These are phyloP conservation scores for Puccinellia tenuiflora DNA, from an alignment of 176 grass and related monocot species.

Conservation along the genomic window DNA sequence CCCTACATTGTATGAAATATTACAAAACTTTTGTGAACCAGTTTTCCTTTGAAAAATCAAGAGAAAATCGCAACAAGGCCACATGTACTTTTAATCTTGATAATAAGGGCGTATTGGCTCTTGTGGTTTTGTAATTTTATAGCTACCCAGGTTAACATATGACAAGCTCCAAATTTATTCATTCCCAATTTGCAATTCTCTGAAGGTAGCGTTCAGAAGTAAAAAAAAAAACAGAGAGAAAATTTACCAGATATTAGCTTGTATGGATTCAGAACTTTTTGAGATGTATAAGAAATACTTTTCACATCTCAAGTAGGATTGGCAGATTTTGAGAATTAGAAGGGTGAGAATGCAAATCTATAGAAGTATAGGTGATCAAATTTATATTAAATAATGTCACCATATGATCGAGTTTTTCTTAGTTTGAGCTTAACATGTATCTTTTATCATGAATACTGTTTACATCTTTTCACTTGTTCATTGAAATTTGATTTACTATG, in stretches of 20 bases:
- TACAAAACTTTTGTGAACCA: background rate
- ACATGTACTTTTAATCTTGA: background rate
- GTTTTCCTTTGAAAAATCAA: background rate
- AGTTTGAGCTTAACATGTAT: background rate
- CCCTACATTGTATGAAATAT: background rate
- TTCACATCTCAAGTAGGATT: background rate
- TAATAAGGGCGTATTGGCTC: background rate
- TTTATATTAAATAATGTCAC: background rate
- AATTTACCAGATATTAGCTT: background rate
- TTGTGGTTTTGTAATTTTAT: background rate
- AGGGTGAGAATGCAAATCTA: background rate
- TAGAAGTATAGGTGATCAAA: background rate
- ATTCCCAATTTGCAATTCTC: background rate
- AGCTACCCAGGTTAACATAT: background rate
- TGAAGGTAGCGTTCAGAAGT: background rate
- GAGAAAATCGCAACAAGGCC: background rate
- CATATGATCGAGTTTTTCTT: background rate
- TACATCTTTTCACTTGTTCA: background rate
- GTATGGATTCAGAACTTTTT: background rate
- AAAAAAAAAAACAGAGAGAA: background rate
- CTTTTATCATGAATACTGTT: background rate
- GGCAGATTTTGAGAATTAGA: background rate
- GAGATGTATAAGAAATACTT: background rate
- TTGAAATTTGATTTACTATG: background rate
- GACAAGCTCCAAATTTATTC: background rate